Evolutionary conservation across 352 stramenopile genomes (phyloP).

Genomic region (Phytopythium ostracodes): DNA sequence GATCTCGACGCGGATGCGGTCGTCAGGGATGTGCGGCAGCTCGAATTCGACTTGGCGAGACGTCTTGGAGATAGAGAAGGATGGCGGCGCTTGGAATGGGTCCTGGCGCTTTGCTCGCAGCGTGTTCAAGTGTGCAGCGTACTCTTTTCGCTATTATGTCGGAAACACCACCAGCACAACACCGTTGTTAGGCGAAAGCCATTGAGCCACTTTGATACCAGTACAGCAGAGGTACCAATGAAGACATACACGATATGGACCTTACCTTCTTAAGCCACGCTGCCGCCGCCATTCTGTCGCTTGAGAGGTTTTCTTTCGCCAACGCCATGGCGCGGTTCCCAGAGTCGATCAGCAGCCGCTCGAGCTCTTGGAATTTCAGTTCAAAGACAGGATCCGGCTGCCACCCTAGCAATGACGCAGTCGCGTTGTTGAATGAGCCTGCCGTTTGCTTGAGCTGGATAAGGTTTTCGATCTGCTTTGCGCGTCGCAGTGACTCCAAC

Average conservation of each 20-base stretch:
- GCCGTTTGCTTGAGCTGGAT: conserved; percentile 41
- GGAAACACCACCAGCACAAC: neutral
- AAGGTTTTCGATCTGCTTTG: conserved; percentile 67
- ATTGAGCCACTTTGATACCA: neutral
- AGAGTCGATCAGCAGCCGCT: conserved; percentile 62
- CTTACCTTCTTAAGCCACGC: conserved; percentile 58
- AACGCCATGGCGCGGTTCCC: conserved; percentile 44
- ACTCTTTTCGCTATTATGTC: conserved; percentile 58
- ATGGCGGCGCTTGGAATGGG: conserved; percentile 42
- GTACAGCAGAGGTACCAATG: neutral
- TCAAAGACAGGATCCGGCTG: conserved; percentile 13
- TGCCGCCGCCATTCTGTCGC: conserved; percentile 43
- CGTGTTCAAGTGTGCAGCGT: conserved; percentile 41
- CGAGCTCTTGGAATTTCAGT: conserved; percentile 52
- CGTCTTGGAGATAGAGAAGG: conserved; percentile 34
- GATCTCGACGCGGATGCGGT: conserved; percentile 52
- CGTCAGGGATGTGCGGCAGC: conserved; percentile 32
- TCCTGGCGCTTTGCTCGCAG: conserved; percentile 48
- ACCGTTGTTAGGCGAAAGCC: neutral
- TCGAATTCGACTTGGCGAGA: conserved; percentile 43
- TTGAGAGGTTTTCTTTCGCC: conserved; percentile 46
- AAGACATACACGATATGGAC: neutral
- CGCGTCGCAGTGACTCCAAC: conserved; percentile 56
- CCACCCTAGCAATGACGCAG: neutral
- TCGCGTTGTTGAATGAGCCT: neutral